A percentile compares a stretch with the other conserved stretches of the same genome.
Conservation (phyloP, 441 rosid species). For the Theobroma grandiflorum region DNA sequence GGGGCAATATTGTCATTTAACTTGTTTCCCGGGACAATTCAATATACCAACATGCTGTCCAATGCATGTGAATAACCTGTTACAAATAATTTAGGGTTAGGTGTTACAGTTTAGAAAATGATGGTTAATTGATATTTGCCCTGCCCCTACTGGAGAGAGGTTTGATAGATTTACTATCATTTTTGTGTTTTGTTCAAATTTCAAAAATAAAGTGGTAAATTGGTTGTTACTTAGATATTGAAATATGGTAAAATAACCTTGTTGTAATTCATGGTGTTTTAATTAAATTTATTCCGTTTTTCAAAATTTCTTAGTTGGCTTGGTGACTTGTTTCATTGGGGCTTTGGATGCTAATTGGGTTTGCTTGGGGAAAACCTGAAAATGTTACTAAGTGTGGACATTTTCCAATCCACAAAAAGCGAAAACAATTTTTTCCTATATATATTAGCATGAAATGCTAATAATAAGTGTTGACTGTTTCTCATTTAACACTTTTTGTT, state of each 20-base stretch:
- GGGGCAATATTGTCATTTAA: too few relatives aligned
- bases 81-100: too few relatives aligned
- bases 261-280: background rate
- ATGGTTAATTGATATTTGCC: background rate
- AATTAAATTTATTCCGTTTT: background rate
- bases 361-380: background rate
- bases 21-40: too few relatives aligned
- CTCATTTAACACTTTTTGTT: background rate
- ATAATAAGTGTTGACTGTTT: constrained; percentile 7
- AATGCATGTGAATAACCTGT: too few relatives aligned
- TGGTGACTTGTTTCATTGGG: background rate
- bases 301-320: background rate
- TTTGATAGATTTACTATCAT: constrained; percentile 24
- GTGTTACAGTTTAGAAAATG: too few relatives aligned
- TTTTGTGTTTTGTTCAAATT: background rate
- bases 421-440: background rate
- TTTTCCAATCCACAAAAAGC: background rate
- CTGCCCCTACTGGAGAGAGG: constrained; percentile 1
- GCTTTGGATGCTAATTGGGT: background rate
- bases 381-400: background rate
- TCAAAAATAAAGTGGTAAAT: background rate
- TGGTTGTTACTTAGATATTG: background rate
- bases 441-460: background rate
- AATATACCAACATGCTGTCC: too few relatives aligned
- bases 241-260: background rate